Evolutionary conservation across 257 asterid genomes (phyloP), one percentile per base, ranked within the genome.

Genomic region (Paulownia fortunei): DNA sequence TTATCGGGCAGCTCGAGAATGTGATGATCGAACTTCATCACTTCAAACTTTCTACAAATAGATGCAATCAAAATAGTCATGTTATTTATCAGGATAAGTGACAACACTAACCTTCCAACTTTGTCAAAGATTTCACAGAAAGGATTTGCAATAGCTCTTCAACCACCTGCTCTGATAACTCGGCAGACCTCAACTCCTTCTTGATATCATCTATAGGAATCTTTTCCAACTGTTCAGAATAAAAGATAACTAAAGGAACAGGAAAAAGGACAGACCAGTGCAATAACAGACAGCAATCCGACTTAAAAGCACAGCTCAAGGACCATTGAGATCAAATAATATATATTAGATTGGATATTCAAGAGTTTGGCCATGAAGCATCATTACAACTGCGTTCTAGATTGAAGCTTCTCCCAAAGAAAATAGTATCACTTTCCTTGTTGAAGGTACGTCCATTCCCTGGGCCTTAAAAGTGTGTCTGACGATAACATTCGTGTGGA

Each of bases 111-210:
- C 99, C 99, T 92, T 93, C 99, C 91, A 96, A 85, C 72, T 87
- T 82, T 36, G 85, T 79, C 88, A 96, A 87, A 66, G 98, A 96
- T 83, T 90, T 96, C 76, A 93, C 80, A 3, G 97, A 85, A 73
- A 93, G 90, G 72, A 96, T 85, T 80, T 93, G 88, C 87, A 96
- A 78, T 74, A 96, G 92, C 83, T 93, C 97, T 80, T 92, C 97
- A 71, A 90, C 87, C 46, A 92, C 96, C 60, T 89, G 94, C 67
- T 96, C 97, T 62, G 98, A 96, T 82, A 96, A 79, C 76, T 90
- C 92, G 4, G 89, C 91, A 62, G 93, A 84, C 84, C 77, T 89
- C 87, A 93, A 80, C 85, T 96, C 98, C 80, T 86, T 87, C 92
- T 89, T 92, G 77, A 96, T 81, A 36, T 96, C 98, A 84, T 92